Percentiles rank a stretch among this genome's conserved stretches.
These are phyloP conservation scores for Hypsizygus marmoreus DNA, from an alignment of 768 basidiomycete species.

Conservation along the genomic window DNA sequence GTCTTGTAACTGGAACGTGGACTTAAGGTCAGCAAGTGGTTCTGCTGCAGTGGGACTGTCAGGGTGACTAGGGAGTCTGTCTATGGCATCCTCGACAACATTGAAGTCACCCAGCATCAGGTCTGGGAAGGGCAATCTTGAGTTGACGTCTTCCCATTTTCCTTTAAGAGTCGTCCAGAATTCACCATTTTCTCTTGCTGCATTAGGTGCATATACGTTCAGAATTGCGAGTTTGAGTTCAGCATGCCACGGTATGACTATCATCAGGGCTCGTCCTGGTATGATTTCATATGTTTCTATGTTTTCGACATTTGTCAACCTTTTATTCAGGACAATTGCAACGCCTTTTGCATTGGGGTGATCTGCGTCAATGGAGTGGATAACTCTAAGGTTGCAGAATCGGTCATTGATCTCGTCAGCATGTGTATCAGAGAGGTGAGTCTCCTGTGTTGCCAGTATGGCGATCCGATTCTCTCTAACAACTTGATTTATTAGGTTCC, in stretches of 20 bases:
- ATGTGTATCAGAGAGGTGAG: slow-evolving; percentile 25
- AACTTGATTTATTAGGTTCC: slow-evolving; percentile 27
- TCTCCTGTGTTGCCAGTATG: slow-evolving; percentile 31
- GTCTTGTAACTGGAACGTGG: slow-evolving; percentile 21
- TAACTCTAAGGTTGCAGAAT: slow-evolving; percentile 12
- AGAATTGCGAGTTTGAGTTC: background rate
- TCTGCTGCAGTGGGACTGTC: slow-evolving; percentile 17
- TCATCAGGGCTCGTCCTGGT: slow-evolving; percentile 18
- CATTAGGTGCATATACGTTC: background rate
- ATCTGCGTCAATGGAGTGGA: slow-evolving; percentile 17
- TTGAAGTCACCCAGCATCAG: slow-evolving; percentile 44
- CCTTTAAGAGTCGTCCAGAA: background rate
- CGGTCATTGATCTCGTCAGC: slow-evolving; percentile 3
- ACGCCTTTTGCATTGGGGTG: slow-evolving; percentile 28
- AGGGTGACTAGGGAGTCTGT: slow-evolving; percentile 27
- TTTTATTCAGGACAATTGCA: slow-evolving; percentile 35
- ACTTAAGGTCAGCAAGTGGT: slow-evolving; percentile 24
- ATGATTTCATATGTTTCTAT: slow-evolving; percentile 14
- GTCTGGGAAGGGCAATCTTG: slow-evolving; percentile 27
- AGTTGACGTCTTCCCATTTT: background rate
- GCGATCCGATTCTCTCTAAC: slow-evolving; percentile 25
- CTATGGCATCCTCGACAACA: slow-evolving; percentile 36
- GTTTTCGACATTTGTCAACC: slow-evolving; percentile 17
- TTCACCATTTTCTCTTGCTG: background rate
- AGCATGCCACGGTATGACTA: slow-evolving; percentile 17